These are phyloP conservation scores for Dysphania ambrosioides DNA, from an alignment of 148 eudicot species.

Conservation along the genomic window DNA sequence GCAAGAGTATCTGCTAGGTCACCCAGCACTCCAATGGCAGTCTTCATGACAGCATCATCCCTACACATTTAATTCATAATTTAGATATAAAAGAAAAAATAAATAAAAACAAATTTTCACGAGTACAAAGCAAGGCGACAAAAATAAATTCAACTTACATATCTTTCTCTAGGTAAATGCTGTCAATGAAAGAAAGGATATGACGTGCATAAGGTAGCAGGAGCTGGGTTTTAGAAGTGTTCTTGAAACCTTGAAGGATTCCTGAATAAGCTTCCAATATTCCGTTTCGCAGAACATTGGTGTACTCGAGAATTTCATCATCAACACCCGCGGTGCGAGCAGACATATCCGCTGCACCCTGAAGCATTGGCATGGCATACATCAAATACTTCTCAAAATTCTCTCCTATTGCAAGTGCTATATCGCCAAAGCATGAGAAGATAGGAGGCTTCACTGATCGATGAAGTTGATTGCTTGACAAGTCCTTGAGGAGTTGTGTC, in stretches of 20 bases:
- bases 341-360: slow-evolving; percentile 82
- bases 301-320: slow-evolving; percentile 76
- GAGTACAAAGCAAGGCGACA: not conserved
- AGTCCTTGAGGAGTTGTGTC: slow-evolving; percentile 88
- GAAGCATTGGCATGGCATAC: slow-evolving; percentile 96
- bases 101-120: too few relatives aligned
- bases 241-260: slow-evolving; percentile 88
- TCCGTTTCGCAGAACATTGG: slow-evolving; percentile 74
- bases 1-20: slow-evolving; percentile 96
- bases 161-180: slow-evolving; percentile 81
- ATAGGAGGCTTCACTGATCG: slow-evolving; percentile 95
- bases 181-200: slow-evolving; percentile 74
- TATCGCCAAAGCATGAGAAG: slow-evolving; percentile 90
- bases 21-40: slow-evolving; percentile 93
- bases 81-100: not conserved
- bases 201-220: slow-evolving; percentile 72
- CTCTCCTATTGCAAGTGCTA: slow-evolving; percentile 87
- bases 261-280: slow-evolving; percentile 92
- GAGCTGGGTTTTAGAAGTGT: slow-evolving; percentile 68
- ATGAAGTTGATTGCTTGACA: slow-evolving; percentile 83
- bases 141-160: slow-evolving; percentile 50
- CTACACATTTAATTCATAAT: slow-evolving; percentile 26
- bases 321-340: slow-evolving; percentile 61
- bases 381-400: slow-evolving; percentile 85
- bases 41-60: slow-evolving; percentile 91